Percentiles rank a stretch among this genome's conserved stretches.
phyloP scores from a whole-genome alignment of 2,329 filamentous ascomycete genomes.

The Zasmidium citrigriseum region DNA sequence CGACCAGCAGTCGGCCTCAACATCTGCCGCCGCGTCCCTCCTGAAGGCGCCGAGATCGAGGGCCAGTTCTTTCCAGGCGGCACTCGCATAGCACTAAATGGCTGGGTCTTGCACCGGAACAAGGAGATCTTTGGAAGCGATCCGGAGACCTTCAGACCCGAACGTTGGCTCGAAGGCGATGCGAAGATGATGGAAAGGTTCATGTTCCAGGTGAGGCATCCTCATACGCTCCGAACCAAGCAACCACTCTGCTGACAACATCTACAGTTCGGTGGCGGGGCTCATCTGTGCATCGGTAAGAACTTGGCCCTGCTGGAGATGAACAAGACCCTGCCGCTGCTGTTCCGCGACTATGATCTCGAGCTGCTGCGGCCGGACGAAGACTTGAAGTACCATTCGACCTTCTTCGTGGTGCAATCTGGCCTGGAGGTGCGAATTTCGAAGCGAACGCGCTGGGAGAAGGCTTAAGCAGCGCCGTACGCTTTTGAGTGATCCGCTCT shows the following conservation, averaged over 20 bases:
- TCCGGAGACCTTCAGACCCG: conserved; percentile 18
- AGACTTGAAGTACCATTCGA: conserved; percentile 55
- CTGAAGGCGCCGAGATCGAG: conserved; percentile 54
- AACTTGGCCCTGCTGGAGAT: conserved; percentile 31
- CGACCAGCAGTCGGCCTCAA: conserved; percentile 58
- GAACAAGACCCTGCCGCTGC: conserved; percentile 32
- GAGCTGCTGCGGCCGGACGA: conserved; percentile 53
- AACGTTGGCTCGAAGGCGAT: conserved; percentile 25
- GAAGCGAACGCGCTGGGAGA: conserved; percentile 41
- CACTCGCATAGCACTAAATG: conserved; percentile 56
- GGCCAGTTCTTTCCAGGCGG: conserved; percentile 55
- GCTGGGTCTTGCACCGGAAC: conserved; percentile 54
- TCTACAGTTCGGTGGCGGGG: conserved; percentile 25
- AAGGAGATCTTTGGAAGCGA: conserved; percentile 34
- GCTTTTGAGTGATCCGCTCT: too few relatives aligned
- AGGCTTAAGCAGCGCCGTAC: not conserved
- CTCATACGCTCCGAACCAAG: not conserved
- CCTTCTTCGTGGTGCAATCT: conserved; percentile 62
- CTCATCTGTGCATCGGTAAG: conserved; percentile 30
- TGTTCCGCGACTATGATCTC: conserved; percentile 58
- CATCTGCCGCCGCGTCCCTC: conserved; percentile 55
- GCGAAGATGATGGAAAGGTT: conserved; percentile 55
- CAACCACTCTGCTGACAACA: conserved; percentile 9
- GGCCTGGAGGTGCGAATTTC: conserved; percentile 54
- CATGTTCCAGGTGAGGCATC: conserved; percentile 55